phyloP scores from a whole-genome alignment of 805 yeast genomes.

The Suhomyces vadensis region DNA sequence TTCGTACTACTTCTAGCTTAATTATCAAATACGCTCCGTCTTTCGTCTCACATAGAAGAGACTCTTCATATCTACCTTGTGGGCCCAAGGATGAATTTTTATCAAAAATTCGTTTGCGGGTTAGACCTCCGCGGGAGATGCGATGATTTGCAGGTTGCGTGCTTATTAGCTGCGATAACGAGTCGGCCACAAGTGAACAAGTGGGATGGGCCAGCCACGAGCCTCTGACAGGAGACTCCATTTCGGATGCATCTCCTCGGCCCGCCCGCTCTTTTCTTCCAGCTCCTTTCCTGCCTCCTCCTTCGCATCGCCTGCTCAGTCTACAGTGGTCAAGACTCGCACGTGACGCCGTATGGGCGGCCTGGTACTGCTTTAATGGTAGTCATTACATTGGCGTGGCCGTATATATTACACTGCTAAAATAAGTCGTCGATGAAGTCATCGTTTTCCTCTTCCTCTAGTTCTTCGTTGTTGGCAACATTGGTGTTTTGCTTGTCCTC shows the following conservation, averaged over 20 bases:
- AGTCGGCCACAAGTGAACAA: too few species aligned
- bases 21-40: not conserved
- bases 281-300: too few species aligned
- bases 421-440: conserved; percentile 42
- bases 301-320: too few species aligned
- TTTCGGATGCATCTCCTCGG: too few species aligned
- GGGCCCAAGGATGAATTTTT: not conserved
- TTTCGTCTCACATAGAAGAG: conserved; percentile 5
- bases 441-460: conserved; percentile 27
- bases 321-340: too few species aligned
- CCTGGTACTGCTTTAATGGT: not conserved
- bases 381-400: not conserved
- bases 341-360: too few species aligned
- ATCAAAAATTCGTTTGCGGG: conserved; percentile 7
- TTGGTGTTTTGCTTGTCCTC: conserved; percentile 26
- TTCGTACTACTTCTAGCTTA: not conserved
- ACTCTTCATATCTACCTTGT: not conserved
- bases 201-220: too few species aligned
- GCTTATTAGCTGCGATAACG: too few species aligned
- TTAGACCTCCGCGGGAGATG: conserved; percentile 4
- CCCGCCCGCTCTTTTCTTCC: too few species aligned
- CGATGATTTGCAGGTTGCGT: conserved; percentile 9
- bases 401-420: conserved; percentile 10
- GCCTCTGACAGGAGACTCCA: too few species aligned
- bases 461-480: conserved; percentile 12